Evolutionary conservation across 2,329 filamentous ascomycete species (phyloP).

Genomic region (Curvularia sp.): DNA sequence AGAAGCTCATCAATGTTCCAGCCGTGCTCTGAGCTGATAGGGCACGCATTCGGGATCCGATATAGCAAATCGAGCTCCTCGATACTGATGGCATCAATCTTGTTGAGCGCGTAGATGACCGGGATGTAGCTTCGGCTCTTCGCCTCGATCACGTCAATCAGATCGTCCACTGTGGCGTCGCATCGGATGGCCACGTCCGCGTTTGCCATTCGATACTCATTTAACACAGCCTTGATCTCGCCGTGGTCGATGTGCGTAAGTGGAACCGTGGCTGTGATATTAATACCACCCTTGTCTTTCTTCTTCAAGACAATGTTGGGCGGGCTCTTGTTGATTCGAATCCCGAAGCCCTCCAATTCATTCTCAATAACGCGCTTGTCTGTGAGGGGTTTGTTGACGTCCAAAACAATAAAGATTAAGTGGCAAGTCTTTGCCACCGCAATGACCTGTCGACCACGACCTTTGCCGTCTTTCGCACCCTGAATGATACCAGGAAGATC

Average conservation of each 20-base stretch:
- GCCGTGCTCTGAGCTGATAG: slow-evolving; percentile 92
- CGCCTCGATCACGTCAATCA: slow-evolving; percentile 95
- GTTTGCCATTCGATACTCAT: slow-evolving; percentile 94
- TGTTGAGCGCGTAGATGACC: slow-evolving; percentile 99
- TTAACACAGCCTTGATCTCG: slow-evolving; percentile 98
- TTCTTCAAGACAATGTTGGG: slow-evolving; percentile 99
- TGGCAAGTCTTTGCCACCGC: slow-evolving; percentile 98
- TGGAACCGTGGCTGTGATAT: slow-evolving; percentile 92
- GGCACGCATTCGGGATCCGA: slow-evolving; percentile 94
- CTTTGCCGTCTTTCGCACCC: slow-evolving; percentile 96
- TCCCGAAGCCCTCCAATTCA: slow-evolving; percentile 96
- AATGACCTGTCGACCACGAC: slow-evolving; percentile 97
- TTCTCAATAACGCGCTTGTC: slow-evolving; percentile 96
- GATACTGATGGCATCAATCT: slow-evolving; percentile 97
- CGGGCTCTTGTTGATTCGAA: slow-evolving; percentile 94
- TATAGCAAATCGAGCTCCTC: slow-evolving; percentile 97
- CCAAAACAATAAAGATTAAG: slow-evolving; percentile 96
- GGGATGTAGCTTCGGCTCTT: slow-evolving; percentile 96
- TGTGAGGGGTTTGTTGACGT: slow-evolving; percentile 97
- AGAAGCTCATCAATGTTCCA: slow-evolving; percentile 98
- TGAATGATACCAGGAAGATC: slow-evolving; percentile 99
- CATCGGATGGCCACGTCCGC: slow-evolving; percentile 98
- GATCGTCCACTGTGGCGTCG: slow-evolving; percentile 94
- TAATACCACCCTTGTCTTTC: slow-evolving; percentile 98
- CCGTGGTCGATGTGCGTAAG: slow-evolving; percentile 92